These are phyloP conservation scores for Aureobasidium vineae DNA, from an alignment of 2,329 filamentous ascomycete genomes.

Conservation along the genomic window DNA sequence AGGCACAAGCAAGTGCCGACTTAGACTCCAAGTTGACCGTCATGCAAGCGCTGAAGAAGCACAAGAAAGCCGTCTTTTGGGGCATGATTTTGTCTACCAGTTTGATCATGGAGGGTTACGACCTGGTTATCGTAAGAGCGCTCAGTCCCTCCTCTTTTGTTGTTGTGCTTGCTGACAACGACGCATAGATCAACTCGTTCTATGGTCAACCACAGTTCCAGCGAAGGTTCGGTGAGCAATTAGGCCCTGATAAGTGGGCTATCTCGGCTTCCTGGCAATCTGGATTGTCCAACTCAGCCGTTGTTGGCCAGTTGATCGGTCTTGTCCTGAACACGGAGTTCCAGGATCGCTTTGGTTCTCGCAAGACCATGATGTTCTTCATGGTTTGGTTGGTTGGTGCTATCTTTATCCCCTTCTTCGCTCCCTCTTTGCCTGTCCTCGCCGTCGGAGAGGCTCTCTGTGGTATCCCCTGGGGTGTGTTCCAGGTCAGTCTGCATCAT, in stretches of 20 bases:
- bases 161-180: constrained; percentile 57
- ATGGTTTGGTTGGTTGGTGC: constrained; percentile 39
- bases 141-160: constrained; percentile 30
- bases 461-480: constrained; percentile 61
- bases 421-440: constrained; percentile 40
- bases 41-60: constrained; percentile 38
- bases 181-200: constrained; percentile 57
- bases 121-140: not conserved
- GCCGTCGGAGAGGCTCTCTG: constrained; percentile 61
- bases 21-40: not conserved
- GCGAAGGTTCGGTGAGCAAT: constrained; percentile 49
- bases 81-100: constrained; percentile 60
- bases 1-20: constrained; percentile 9
- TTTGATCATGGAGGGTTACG: constrained; percentile 53
- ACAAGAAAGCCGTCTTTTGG: constrained; percentile 53
- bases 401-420: constrained; percentile 51
- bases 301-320: constrained; percentile 1
- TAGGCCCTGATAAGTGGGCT: constrained; percentile 37
- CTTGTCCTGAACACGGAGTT: not conserved
- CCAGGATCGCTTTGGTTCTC: constrained; percentile 4
- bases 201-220: constrained; percentile 59
- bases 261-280: constrained; percentile 44
- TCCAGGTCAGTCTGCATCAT: constrained; percentile 32
- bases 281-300: constrained; percentile 31
- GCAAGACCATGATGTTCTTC: constrained; percentile 14